Conservation (phyloP, 2,329 filamentous ascomycete species). For the Fusarium succisae region DNA sequence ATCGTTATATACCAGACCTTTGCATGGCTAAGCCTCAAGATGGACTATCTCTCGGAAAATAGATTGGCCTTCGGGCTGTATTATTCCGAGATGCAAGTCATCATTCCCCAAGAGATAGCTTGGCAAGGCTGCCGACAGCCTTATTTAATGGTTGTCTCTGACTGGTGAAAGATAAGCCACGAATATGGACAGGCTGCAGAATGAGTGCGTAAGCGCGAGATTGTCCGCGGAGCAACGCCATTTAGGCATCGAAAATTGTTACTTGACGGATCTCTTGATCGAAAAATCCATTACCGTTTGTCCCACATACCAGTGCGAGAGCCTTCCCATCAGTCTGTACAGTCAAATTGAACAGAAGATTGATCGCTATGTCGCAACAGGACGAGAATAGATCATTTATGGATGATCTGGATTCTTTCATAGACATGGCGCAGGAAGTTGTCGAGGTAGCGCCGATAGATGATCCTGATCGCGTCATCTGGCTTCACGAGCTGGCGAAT, state of each 20-base stretch:
- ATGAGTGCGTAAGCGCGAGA: neutral
- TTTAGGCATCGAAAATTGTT: rapidly evolving
- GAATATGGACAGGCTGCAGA: neutral
- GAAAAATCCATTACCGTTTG: neutral
- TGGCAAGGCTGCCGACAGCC: neutral
- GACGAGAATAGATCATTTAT: rapidly evolving
- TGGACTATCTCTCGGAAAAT: rapidly evolving
- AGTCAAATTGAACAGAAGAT: too few relatives aligned
- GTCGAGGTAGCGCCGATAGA: neutral
- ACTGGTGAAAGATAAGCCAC: neutral
- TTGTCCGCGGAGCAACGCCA: too few relatives aligned
- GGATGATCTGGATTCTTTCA: neutral
- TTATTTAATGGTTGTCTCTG: neutral
- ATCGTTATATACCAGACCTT: neutral
- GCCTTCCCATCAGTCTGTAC: too few relatives aligned
- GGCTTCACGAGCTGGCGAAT: neutral
- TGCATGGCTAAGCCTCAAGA: rapidly evolving
- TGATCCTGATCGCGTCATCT: neutral
- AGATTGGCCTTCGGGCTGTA: too few relatives aligned
- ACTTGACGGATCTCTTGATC: too few relatives aligned
- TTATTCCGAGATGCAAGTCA: neutral
- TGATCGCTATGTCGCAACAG: neutral
- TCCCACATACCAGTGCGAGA: neutral
- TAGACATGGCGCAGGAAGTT: neutral
- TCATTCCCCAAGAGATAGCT: too few relatives aligned